Evolutionary conservation across 495 filamentous ascomycete species (phyloP), one percentile per base, ranked within the genome.

Genomic region (Friedmanniomyces simplex): DNA sequence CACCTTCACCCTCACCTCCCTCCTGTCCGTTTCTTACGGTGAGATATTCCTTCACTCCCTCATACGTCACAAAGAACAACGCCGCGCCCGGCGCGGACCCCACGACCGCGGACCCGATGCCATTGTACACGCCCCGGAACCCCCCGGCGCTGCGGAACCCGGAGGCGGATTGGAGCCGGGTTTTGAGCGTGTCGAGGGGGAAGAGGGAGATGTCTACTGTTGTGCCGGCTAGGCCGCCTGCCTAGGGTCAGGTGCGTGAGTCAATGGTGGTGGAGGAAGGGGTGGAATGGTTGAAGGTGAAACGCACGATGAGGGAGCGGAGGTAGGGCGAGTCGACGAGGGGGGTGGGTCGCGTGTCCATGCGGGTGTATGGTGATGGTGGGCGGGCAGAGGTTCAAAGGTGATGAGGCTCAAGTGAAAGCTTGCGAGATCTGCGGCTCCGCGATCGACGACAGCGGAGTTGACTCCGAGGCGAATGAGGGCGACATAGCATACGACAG

Each of bases 41-140:
- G 25, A 56, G 45, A 5, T 54, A n/a, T 16, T 61, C 61, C 68
- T 96, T 97, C 42, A 85, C 75, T 50, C 80, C 74, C 68, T 98
- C 93, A 74, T 98, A 98, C 55, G 90, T 94, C 68, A 89, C 87
- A 80, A 98, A 98, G 80, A 98, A 98, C 61, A 95, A 88, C 42
- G 93, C 91, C 6, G 93, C 93, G n/a, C 89, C 90, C 6, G 93
- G 93, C 0, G 94, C 94, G 36, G 89, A 95, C n/a, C 93, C 93
- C 63, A 96, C 82, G 30, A 89, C 68, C 4, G 83, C 84, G 39
- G 74, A 78, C 30, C 84, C 84, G 14, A 89, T 75, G 65, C 86
- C 84, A 42, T 77, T 75, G 76, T 87, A 87, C 63, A 88, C 80
- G 57, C 85, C 85, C 43, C 72, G 71, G 76, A 88, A 88, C 62